Base-by-base conservation (phyloP, 75 land plant genomes). In the Selaginella moellendorffii region DNA sequence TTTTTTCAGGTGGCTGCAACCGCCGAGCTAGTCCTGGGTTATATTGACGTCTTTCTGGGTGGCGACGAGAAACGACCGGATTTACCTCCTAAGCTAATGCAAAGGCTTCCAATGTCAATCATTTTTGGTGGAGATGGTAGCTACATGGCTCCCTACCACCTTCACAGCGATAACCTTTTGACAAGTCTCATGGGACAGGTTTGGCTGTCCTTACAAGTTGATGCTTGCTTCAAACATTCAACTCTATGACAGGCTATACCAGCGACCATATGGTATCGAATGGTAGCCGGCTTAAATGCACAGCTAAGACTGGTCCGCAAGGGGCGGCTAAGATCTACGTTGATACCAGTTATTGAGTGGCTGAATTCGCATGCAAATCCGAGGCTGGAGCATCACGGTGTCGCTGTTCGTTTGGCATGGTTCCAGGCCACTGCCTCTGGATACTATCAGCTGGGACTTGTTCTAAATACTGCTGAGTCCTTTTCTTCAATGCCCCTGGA, bases 21-120 rank as follows among this genome's bases (percentile, higher is more conserved):
- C 14, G 76, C 96, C 54, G 98, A 89, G 77, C 63, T 88, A 31
- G 83, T 89, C 85, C 76, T 93, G 36, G 96, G 82, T 5, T 93
- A 89, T 68, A 68, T 89, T 21, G 99, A 93, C 69, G 88, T 93
- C 53, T 89, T 89, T 59, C 84, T 89, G 70, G 99, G 99, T 23
- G 99, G 99, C 29, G 99, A 93, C 80, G 99, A 93, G 65, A 93
- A 93, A 72, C 81, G 90, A 58, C 75, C 77, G 60, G 99, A 93
- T 67, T 83, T 93, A 28, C 99, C 99, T 58, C 90, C 90, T 63
- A 76, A 68, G 19, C 83, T 93, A 31, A 79, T 79, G 52, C 83
- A 93, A 68, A 78, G 90, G 71, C 68, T 83, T 61, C 96, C 99
- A 14, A 71, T 93, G 76, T 65, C 72, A 27, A 63, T 93, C 21